Conservation (phyloP, 2,329 filamentous ascomycete genomes). For the Calonectria crousiana region DNA sequence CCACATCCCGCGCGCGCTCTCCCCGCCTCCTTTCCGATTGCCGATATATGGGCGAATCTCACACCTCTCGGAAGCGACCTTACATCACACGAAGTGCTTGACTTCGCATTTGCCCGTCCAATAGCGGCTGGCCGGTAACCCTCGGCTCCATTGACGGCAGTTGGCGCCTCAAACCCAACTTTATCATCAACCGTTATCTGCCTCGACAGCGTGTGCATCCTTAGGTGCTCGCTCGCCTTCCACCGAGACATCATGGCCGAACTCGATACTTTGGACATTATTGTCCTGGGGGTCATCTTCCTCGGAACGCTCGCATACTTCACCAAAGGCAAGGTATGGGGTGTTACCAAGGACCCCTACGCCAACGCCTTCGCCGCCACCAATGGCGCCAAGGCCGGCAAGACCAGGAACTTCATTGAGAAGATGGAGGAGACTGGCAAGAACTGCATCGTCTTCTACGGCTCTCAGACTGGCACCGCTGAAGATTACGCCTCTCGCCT, state of each 20-base stretch:
- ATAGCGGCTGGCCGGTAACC: conserved; percentile 9
- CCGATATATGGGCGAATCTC: conserved; percentile 31
- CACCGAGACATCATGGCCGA: conserved; percentile 79
- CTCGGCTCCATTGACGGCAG: conserved; percentile 26
- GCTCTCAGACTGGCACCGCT: conserved; percentile 97
- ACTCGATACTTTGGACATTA: conserved; percentile 93
- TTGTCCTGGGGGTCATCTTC: conserved; percentile 89
- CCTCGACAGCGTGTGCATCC: conserved; percentile 15
- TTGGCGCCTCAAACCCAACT: conserved; percentile 16
- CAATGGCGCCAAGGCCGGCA: conserved; percentile 80
- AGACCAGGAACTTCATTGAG: conserved; percentile 92
- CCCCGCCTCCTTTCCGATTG: conserved; percentile 45
- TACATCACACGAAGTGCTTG: not conserved
- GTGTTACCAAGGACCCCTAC: conserved; percentile 88
- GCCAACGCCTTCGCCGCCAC: conserved; percentile 78
- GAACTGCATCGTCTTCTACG: conserved; percentile 98
- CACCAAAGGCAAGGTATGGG: conserved; percentile 97
- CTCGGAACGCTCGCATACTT: conserved; percentile 94
- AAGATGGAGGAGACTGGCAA: conserved; percentile 96
- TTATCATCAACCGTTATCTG: conserved; percentile 21
- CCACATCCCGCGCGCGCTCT: conserved; percentile 34
- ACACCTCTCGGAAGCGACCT: conserved; percentile 23
- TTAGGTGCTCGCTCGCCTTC: conserved; percentile 26
- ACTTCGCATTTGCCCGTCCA: conserved; percentile 1
- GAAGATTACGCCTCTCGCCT: conserved; percentile 97